phyloP scores from a whole-genome alignment of 371 early-diverging fungal genomes.

The Umbelopsis sp. region DNA sequence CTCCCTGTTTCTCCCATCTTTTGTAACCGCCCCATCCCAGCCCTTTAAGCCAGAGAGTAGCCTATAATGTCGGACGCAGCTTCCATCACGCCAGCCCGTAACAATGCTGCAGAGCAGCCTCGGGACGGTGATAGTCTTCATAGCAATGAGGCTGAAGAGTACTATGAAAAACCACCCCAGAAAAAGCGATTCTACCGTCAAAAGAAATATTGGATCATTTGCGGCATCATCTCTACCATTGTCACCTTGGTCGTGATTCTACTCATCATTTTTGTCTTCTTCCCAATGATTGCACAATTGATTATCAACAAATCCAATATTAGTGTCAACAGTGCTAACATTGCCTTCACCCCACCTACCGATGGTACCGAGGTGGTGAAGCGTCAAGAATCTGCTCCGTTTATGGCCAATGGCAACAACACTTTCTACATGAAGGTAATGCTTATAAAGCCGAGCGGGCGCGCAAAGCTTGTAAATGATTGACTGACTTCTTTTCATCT shows the following conservation, averaged over 20 bases:
- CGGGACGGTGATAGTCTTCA: slow-evolving; percentile 1
- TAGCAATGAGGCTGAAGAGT: slow-evolving; percentile 33
- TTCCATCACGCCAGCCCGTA: slow-evolving; percentile 7
- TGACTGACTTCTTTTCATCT: slow-evolving; percentile 27
- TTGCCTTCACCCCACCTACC: slow-evolving; percentile 47
- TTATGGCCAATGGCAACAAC: slow-evolving; percentile 27
- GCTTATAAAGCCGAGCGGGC: neutral
- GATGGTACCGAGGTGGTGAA: slow-evolving; percentile 24
- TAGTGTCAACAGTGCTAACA: slow-evolving; percentile 50
- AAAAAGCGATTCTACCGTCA: slow-evolving; percentile 54
- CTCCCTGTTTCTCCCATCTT: neutral
- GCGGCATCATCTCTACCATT: slow-evolving; percentile 51
- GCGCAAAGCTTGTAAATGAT: neutral
- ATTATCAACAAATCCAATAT: slow-evolving; percentile 58
- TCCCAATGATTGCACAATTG: slow-evolving; percentile 63
- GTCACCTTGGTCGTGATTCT: slow-evolving; percentile 52
- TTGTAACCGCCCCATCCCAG: neutral
- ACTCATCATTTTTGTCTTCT: slow-evolving; percentile 55
- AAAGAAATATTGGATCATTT: slow-evolving; percentile 62
- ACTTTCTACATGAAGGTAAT: slow-evolving; percentile 42
- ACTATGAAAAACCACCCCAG: slow-evolving; percentile 47
- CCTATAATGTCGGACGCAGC: slow-evolving; percentile 5
- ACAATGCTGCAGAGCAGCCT: slow-evolving; percentile 6
- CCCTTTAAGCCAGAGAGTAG: neutral
- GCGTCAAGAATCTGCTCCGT: slow-evolving; percentile 18